Evolutionary conservation across 306 rosid species (phyloP).

Genomic region (Adenanthera pavonina): DNA sequence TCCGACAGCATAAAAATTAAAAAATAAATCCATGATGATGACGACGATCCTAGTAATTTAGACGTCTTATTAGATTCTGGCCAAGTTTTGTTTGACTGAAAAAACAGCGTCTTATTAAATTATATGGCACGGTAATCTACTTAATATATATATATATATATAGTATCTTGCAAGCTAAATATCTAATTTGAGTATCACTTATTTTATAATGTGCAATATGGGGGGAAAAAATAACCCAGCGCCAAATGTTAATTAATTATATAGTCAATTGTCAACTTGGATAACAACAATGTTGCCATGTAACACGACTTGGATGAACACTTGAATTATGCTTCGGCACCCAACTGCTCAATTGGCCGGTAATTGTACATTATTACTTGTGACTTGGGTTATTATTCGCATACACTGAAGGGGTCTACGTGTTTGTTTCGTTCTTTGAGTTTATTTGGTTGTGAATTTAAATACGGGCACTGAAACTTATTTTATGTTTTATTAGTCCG

Average conservation of each 20-base stretch:
- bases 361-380: slow-evolving; percentile 18
- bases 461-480: not conserved
- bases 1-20: not conserved
- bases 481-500: not conserved
- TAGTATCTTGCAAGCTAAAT: not conserved
- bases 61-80: not conserved
- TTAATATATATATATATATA: not conserved
- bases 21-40: slow-evolving; percentile 1
- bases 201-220: not conserved
- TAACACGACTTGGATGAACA: not conserved
- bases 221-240: not conserved
- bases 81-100: too few species aligned
- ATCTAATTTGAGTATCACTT: not conserved
- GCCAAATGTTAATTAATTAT: not conserved
- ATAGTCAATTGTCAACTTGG: not conserved
- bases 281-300: not conserved
- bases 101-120: not conserved
- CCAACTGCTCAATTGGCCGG: slow-evolving; percentile 28
- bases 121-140: not conserved
- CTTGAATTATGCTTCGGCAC: slow-evolving; percentile 20
- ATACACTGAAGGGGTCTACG: not conserved
- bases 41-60: not conserved
- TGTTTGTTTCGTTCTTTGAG: not conserved
- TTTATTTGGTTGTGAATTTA: not conserved
- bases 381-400: not conserved